Conservation (phyloP, 2,329 filamentous ascomycete genomes). For the Tricladium varicosporioides region DNA sequence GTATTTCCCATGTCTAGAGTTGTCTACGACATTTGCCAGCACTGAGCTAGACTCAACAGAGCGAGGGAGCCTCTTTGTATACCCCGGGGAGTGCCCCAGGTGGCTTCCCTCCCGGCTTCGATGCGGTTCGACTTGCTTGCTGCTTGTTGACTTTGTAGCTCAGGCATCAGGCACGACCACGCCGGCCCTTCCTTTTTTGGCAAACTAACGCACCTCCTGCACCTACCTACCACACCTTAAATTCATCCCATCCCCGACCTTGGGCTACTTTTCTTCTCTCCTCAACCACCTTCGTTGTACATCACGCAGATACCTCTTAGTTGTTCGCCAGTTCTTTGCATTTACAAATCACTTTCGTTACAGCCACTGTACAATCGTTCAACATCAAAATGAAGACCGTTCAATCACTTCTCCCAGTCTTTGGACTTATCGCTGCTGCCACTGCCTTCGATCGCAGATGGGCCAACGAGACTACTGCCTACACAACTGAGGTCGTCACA, state of each 20-base stretch:
- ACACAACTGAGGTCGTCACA: constrained; percentile 38
- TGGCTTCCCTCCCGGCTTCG: too few species aligned
- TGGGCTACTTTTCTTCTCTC: neutral
- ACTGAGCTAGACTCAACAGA: too few species aligned
- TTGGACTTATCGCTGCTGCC: constrained; percentile 30
- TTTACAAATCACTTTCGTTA: constrained; percentile 8
- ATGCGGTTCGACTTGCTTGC: too few species aligned
- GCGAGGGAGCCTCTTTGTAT: too few species aligned
- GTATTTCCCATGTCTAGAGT: too few species aligned
- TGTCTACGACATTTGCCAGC: too few species aligned
- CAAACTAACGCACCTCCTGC: neutral
- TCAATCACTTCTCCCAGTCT: constrained; percentile 31
- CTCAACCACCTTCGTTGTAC: constrained; percentile 1
- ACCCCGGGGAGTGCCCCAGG: too few species aligned
- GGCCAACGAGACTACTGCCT: constrained; percentile 35
- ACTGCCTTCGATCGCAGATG: constrained; percentile 15
- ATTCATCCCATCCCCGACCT: neutral
- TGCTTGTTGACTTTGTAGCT: too few species aligned
- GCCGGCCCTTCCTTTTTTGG: constrained; percentile 4
- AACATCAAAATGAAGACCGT: constrained; percentile 12
- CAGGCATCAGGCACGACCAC: neutral
- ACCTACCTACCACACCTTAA: neutral
- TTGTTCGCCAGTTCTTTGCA: neutral
- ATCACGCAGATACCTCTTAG: constrained; percentile 3
- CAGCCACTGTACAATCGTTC: constrained; percentile 11